Base-by-base conservation (phyloP, 768 basidiomycete species). In the Gloeopeniophorella convolvens region DNA sequence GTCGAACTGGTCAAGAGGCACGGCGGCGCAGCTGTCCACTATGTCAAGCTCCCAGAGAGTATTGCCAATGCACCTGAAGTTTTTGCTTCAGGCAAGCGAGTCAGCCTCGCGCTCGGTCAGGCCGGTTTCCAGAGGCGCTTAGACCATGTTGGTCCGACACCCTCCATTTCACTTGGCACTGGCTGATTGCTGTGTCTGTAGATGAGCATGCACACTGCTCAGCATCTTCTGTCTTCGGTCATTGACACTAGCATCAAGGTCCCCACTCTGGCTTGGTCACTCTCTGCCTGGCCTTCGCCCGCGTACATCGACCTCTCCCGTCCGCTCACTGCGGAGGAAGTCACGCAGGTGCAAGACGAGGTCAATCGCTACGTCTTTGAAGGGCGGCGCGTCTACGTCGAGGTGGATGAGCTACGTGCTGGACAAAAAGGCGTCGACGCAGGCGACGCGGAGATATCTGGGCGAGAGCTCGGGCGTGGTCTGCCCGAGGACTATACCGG, bases 121-220 rank as follows among this genome's bases (percentile, higher is more conserved):
- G 69, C 71, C 18, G 88, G 82, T 13, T 81, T 74, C 64, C 72
- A 75, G 50, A 71, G 83, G 56, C 74, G 89, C 54, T 76, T 80
- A 54, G 89, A 92, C 62, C 83, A 87, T 72, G 85, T 83, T 66
- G 55, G 80, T 66, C 30, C 5, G 6, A 12, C 24, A 2, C 12
- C 13, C 21, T 18, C 37, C 34, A 51, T 28, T 16, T 31, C 28
- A 41, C 27, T 30, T 15, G 37, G 41, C 42, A 12, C n/a, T 41
- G 30, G 34, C 18, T 24, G 18, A 24, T 15, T n/a, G 1, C 15
- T 44, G 16, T n/a, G 40, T 43, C 46, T 35, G 36, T 57, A 88
- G 84, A 87, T 87, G 83, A 77, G 80, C 13, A 79, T 88, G 77
- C 89, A 92, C 64, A 89, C 88, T 1, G 83, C 84, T 0, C 89